Conservation (phyloP, 192 early-diverging fungal genomes). For the Geranomyces michiganensis region DNA sequence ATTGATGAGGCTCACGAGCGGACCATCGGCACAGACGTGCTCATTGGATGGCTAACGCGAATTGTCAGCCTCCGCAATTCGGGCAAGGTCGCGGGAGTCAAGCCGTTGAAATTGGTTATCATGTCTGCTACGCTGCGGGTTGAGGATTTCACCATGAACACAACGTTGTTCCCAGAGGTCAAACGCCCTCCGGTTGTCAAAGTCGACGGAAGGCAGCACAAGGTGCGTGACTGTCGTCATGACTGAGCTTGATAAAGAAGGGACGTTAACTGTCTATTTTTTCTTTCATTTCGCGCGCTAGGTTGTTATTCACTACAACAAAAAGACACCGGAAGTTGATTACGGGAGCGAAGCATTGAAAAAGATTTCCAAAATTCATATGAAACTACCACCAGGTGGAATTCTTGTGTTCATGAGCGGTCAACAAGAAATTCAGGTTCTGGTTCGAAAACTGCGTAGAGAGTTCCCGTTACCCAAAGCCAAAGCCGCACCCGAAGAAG, state of each 20-base stretch:
- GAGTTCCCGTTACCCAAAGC: conserved; percentile 61
- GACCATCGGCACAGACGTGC: conserved; percentile 95
- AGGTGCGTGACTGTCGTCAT: conserved; percentile 49
- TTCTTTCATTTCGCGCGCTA: conserved; percentile 25
- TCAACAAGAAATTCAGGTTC: conserved; percentile 84
- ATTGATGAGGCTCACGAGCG: conserved; percentile 99
- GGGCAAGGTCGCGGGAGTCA: conserved; percentile 51
- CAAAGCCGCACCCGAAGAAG: conserved; percentile 27
- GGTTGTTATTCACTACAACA: conserved; percentile 90
- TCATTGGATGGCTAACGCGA: conserved; percentile 94
- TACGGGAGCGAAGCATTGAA: conserved; percentile 86
- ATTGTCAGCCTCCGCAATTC: conserved; percentile 78
- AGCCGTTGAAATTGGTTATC: conserved; percentile 90
- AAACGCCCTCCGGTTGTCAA: conserved; percentile 80
- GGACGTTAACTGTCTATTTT: conserved; percentile 6
- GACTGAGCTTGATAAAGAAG: too few relatives aligned
- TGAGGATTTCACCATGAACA: conserved; percentile 90
- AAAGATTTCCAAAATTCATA: conserved; percentile 94
- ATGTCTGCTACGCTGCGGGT: conserved; percentile 99
- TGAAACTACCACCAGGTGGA: conserved; percentile 85
- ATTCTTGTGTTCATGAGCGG: conserved; percentile 96
- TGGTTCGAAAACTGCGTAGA: conserved; percentile 75
- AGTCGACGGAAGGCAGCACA: conserved; percentile 90
- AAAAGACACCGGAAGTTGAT: conserved; percentile 83
- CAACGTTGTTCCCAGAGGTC: conserved; percentile 66